phyloP scores from a whole-genome alignment of 73 alveolate species.

The Paramecium pentaurelia region DNA sequence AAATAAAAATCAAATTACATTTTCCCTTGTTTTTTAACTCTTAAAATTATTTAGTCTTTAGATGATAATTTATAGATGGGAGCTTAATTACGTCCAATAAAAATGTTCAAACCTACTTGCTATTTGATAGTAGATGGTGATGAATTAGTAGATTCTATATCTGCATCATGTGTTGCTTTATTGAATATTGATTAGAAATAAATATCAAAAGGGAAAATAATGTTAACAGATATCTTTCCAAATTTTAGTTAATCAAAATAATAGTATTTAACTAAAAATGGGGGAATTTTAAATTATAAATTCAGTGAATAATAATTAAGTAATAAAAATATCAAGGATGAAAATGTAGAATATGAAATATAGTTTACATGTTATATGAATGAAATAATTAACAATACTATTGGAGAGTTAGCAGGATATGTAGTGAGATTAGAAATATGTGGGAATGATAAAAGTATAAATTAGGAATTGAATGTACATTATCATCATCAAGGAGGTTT shows the following conservation, averaged over 20 bases:
- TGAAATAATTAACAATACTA: not conserved
- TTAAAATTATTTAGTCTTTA: slow-evolving; percentile 18
- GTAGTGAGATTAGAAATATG: not conserved
- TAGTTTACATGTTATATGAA: not conserved
- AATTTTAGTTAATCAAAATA: not conserved
- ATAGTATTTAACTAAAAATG: not conserved
- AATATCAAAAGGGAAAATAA: not conserved
- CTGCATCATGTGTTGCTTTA: slow-evolving; percentile 5
- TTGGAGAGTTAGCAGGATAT: not conserved
- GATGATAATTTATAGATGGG: slow-evolving; percentile 35
- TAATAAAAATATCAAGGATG: not conserved
- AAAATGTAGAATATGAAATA: not conserved
- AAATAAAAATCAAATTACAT: slow-evolving; percentile 48
- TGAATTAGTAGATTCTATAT: slow-evolving; percentile 41
- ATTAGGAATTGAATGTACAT: not conserved
- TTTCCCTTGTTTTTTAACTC: slow-evolving; percentile 16
- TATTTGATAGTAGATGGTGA: not conserved
- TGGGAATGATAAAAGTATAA: not conserved
- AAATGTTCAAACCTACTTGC: not conserved
- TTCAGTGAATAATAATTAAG: not conserved
- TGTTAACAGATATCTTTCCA: slow-evolving; percentile 35
- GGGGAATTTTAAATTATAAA: not conserved
- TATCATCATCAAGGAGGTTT: not conserved
- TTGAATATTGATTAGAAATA: slow-evolving; percentile 33
- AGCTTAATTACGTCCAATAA: not conserved